A percentile compares a stretch with the other conserved stretches of the same genome.
phyloP scores from a whole-genome alignment of 176 grass and related monocot genomes.

The Cocos nucifera region DNA sequence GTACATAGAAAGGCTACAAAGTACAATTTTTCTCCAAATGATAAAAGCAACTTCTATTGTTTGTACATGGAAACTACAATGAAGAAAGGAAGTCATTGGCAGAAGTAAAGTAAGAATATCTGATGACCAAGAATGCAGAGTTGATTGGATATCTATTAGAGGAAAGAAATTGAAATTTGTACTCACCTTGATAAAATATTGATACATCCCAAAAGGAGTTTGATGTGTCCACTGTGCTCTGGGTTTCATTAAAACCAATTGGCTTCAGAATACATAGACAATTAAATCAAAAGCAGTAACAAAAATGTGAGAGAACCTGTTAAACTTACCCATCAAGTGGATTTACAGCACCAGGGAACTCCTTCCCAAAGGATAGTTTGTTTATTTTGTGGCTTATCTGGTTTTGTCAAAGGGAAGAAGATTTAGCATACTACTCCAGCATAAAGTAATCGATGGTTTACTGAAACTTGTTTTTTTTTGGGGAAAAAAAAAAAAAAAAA shows the following conservation, averaged over 20 bases:
- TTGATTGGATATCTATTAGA: too few relatives aligned
- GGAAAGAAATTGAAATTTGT: slow-evolving; percentile 16
- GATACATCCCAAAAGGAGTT: slow-evolving; percentile 66
- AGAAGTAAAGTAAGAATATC: too few relatives aligned
- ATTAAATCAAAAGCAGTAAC: slow-evolving; percentile 18
- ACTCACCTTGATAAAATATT: slow-evolving; percentile 95
- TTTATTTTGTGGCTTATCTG: slow-evolving; percentile 99
- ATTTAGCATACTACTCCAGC: slow-evolving; percentile 5
- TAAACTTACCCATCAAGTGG: slow-evolving; percentile 93
- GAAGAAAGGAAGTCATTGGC: too few relatives aligned
- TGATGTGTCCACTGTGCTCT: slow-evolving; percentile 78
- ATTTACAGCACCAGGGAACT: slow-evolving; percentile 93
- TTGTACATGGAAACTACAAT: too few relatives aligned
- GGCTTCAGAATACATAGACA: slow-evolving; percentile 16
- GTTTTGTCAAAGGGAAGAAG: slow-evolving; percentile 17
- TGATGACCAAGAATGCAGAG: too few relatives aligned
- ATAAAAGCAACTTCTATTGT: too few relatives aligned
- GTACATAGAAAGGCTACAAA: too few relatives aligned
- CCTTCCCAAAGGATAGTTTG: slow-evolving; percentile 95
- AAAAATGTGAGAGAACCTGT: neutral
- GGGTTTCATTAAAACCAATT: slow-evolving; percentile 26
- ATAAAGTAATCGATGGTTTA: too few relatives aligned
- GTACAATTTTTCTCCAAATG: too few relatives aligned
- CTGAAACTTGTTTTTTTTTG: too few relatives aligned
- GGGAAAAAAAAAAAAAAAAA: too few relatives aligned